Evolutionary conservation across 345 rosid genomes (phyloP).

Genomic region (Syzygium grande): DNA sequence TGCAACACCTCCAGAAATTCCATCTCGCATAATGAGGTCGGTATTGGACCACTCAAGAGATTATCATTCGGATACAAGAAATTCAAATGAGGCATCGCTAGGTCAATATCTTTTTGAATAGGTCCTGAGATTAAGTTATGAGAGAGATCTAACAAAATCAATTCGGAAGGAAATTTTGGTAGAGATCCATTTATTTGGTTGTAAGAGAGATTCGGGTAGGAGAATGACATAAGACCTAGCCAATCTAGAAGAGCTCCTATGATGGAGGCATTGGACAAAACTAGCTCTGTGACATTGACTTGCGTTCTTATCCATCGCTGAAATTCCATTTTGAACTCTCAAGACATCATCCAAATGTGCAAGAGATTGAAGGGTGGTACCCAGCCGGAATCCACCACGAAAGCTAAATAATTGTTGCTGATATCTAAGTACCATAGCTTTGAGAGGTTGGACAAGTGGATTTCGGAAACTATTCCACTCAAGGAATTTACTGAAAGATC

Average conservation of each 20-base stretch:
- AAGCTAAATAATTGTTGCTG: neutral
- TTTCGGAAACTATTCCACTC: neutral
- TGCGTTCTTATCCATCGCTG: neutral
- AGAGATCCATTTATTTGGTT: neutral
- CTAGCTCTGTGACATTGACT: no score
- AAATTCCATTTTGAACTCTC: fast-evolving
- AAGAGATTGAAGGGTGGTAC: neutral
- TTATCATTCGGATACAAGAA: neutral
- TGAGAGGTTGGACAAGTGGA: neutral
- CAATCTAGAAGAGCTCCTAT: neutral
- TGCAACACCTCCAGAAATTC: neutral
- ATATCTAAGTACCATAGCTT: neutral
- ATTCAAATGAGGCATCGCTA: neutral
- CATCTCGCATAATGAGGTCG: neutral
- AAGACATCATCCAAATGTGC: neutral
- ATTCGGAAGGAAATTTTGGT: neutral
- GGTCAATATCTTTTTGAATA: neutral
- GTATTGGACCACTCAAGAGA: neutral
- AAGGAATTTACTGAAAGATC: neutral
- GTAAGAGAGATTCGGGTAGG: neutral
- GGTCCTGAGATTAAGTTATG: neutral
- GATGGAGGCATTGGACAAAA: neutral
- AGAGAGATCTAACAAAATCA: neutral
- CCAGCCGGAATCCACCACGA: neutral
- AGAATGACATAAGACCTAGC: neutral